Base-by-base conservation (phyloP, 2,329 filamentous ascomycete genomes). In the Claviceps monticola region DNA sequence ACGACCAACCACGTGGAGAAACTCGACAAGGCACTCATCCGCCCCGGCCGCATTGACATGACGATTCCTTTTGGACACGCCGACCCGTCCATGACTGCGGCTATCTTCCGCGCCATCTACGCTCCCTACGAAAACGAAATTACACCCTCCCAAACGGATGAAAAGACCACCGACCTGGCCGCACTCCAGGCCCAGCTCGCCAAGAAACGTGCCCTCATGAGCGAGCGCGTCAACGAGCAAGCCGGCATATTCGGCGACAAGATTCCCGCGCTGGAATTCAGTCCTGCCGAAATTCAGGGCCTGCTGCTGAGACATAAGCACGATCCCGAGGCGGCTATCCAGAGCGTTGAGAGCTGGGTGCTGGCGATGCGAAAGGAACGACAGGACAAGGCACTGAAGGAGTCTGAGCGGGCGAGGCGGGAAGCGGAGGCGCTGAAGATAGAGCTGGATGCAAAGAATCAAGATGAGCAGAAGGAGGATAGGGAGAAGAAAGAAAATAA, bases 1-100 rank as follows among this genome's bases (percentile, higher is more conserved):
- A 82, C 79, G 2, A 82, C 79, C n/a, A 82, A 82, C 57, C 77
- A 81, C 61, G 51, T 79, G 0, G 77, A 82, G 55, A 78, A 78
- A 59, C 71, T 82, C 8, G 79, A 82, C 66, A 75, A 75, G 55
- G 80, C 80, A 0, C 70, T 83, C 17, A 80, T 82, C 55, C 78
- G 80, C 0, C 79, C 79, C 0, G 80, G 79, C 1, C 75, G 80
- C 5, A 71, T 83, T 6, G 80, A 83, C 60, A 79, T 77, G 71
- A 72, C 71, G 48, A 70, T 82, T 51, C 69, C 75, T 53, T 82
- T 82, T 58, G 72, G 71, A 47, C 69, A 73, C 5, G 75, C 79
- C 9, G 77, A 81, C 56, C 60, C 60, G 2, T 68, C 61, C 14
- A 81, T 82, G 71, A 71, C 67, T 2, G 66, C 69, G 1, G 67